A percentile compares a stretch with the other conserved stretches of the same genome.
phyloP scores from a whole-genome alignment of 148 eudicot species.

The Camellia lanceoleosa region DNA sequence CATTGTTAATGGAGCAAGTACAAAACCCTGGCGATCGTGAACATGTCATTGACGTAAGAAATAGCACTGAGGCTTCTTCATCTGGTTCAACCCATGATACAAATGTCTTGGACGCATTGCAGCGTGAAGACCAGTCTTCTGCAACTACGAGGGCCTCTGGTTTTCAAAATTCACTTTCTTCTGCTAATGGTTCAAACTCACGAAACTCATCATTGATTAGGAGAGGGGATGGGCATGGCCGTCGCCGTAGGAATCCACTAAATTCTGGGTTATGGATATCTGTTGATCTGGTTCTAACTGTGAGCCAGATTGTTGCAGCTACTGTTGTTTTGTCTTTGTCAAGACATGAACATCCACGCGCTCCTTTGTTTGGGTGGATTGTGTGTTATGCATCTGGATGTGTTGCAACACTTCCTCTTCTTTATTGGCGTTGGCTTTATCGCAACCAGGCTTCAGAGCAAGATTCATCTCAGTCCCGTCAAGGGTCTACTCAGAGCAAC shows the following conservation, averaged over 20 bases:
- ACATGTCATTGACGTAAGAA: conserved; percentile 52
- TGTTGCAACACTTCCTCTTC: conserved; percentile 74
- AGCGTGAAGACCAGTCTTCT: conserved; percentile 47
- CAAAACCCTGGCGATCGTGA: conserved; percentile 37
- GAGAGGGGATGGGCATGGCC: conserved; percentile 55
- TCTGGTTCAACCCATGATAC: conserved; percentile 49
- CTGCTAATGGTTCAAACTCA: conserved; percentile 49
- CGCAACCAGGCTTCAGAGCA: conserved; percentile 61
- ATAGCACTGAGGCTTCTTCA: conserved; percentile 42
- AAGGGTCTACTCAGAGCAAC: conserved; percentile 41
- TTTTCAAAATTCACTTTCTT: conserved; percentile 46
- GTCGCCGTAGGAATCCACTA: conserved; percentile 69
- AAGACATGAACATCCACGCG: conserved; percentile 64
- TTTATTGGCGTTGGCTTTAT: conserved; percentile 80
- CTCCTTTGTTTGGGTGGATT: conserved; percentile 76
- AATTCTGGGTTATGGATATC: conserved; percentile 88
- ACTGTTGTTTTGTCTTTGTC: conserved; percentile 63
- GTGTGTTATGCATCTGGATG: conserved; percentile 91
- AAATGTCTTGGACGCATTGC: conserved; percentile 40
- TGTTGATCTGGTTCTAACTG: conserved; percentile 60
- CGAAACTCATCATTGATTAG: conserved; percentile 57
- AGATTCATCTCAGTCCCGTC: conserved; percentile 56
- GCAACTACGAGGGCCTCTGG: conserved; percentile 42
- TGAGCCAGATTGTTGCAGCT: conserved; percentile 81
- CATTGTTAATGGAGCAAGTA: conserved; percentile 62